Evolutionary conservation across 1,284 basidiomycete species (phyloP), one percentile per base, ranked within the genome.

Genomic region (Ceratobasidium sp.): DNA sequence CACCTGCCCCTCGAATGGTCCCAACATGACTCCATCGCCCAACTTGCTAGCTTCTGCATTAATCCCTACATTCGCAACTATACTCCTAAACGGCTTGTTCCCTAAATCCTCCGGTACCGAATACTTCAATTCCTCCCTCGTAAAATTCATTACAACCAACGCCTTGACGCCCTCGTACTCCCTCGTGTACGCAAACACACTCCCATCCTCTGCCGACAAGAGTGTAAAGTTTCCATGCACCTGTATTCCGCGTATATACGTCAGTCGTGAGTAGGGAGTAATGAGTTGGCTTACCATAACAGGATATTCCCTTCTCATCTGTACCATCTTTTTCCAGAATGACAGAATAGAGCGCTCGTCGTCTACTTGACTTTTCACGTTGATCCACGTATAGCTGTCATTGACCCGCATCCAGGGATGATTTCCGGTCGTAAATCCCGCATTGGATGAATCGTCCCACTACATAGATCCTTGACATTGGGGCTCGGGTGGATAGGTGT

Each of bases 401-500:
- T 91, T 89, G 9, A 91, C 87, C 14, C 89, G 83, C 90, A 93
- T 93, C 92, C 91, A 94, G 0, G 91, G 89, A 14, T 9, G 21
- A 14, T 81, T 84, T 1, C 85, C 87, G 0, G 84, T 83, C 3
- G 87, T 87, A 80, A 93, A 93, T 0, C 92, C 91, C 14, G 23
- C 59, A 46, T 32, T 32, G 8, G 38, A 21, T 3, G 44, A 62
- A 23, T 47, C 59, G 23, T 62, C 59, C 59, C 59, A 32, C 44
- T 47, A 58, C 32, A 21, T 57, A 55, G 3, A 32, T 14, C 11
- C 30, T 2, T 30, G 16, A 1, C 4, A 35, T 55, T 35, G 32
- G 21, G 35, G 16, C 5, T 8, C 5, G 16, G 7, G 9, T 2
- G 8, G 11, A 28, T 35, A 28, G 44, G 13, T 26, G 5, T 38